Conservation (phyloP, 139 green algal species). For the Eudorina sp. region DNA sequence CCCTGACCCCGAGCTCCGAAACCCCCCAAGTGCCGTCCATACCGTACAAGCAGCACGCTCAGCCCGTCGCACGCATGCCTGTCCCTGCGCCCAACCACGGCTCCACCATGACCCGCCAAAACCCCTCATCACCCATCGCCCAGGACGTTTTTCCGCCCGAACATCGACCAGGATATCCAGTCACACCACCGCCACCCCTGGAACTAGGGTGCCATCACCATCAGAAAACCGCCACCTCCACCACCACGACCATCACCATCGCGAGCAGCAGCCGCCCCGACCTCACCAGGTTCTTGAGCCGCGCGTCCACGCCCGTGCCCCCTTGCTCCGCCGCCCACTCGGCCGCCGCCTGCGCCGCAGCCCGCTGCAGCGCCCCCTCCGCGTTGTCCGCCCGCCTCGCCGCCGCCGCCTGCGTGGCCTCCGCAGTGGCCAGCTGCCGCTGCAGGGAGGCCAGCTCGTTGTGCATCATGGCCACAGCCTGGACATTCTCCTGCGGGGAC, state of each 20-base stretch:
- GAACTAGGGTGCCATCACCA: too few species aligned
- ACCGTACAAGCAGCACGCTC: too few species aligned
- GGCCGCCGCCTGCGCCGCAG: background rate
- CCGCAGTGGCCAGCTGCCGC: conserved; percentile 41
- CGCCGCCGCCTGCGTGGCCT: conserved; percentile 29
- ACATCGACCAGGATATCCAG: too few species aligned
- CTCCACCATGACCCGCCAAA: too few species aligned
- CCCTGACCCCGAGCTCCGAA: too few species aligned
- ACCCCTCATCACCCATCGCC: too few species aligned
- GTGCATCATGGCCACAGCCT: conserved; percentile 64
- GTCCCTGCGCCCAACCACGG: too few species aligned
- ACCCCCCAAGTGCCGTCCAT: too few species aligned
- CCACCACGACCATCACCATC: background rate
- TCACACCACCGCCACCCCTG: too few species aligned
- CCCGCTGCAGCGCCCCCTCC: conserved; percentile 37
- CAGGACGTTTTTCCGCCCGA: too few species aligned
- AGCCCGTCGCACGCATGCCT: too few species aligned
- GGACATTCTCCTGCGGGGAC: conserved; percentile 54
- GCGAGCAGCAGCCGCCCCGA: background rate
- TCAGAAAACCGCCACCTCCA: too few species aligned
- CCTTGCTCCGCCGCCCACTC: background rate
- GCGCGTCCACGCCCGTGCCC: background rate
- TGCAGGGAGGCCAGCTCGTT: conserved; percentile 59
- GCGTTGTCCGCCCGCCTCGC: conserved; percentile 13
- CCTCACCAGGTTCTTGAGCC: conserved; percentile 27